Evolutionary conservation across 768 basidiomycete species (phyloP), one percentile per base, ranked within the genome.

Genomic region (Xerocomus brunneocitrinus): DNA sequence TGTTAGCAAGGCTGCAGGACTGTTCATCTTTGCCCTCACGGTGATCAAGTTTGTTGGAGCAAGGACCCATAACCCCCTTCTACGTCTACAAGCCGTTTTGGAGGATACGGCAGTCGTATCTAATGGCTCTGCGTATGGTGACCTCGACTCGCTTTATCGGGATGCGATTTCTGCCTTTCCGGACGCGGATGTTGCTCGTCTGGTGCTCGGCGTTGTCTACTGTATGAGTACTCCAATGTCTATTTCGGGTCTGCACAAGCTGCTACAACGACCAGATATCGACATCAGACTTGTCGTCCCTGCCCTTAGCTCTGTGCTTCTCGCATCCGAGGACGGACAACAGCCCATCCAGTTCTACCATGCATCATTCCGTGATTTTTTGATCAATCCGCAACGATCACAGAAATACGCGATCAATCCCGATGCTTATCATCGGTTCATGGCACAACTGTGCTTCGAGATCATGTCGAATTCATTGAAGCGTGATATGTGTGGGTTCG

Each of bases 11-110:
- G 52, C 66, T 6, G 60, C 50, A 1, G 64, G 68, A 16, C 46
- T 68, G 24, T 71, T 71, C 39, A 62, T 68, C 6, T 67, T 67
- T 28, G 67, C 67, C 1, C 53, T 62, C 8, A 68, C 67, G 0
- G 62, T 68, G 19, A 55, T 64, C 47, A 66, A 64, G 32, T 69
- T 64, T n/a, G 53, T 66, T 0, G 61, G 59, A 28, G 56, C 51
- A 24, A 52, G 39, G 32, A 57, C 56, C 14, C 61, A 57, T 25
- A 43, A 58, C 41, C 61, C 61, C 2, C 27, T 44, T 8, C 22
- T 44, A 9, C 58, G 62, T 25, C 43, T 63, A 4, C 54, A 63
- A 30, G 54, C 39, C 16, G 56, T 60, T 24, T 28, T 58, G 3
- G 58, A 49, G 35, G 62, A 61, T 24, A 50, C 27, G 2, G n/a